A percentile compares a stretch with the other conserved stretches of the same genome.
Evolutionary conservation across 345 rosid species (phyloP).

Genomic region (Boechera stricta): DNA sequence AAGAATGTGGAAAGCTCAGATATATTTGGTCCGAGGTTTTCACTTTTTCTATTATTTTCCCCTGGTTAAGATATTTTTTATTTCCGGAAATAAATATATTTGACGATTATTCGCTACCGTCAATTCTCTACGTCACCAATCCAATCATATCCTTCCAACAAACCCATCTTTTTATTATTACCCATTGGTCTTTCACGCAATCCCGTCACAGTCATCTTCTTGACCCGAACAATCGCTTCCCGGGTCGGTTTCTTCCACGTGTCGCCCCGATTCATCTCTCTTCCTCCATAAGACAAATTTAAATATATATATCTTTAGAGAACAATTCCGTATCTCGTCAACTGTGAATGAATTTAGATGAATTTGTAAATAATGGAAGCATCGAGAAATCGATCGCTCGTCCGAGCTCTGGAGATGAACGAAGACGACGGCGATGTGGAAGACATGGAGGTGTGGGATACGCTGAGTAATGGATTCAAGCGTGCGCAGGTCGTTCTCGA

Average conservation of each 20-base stretch:
- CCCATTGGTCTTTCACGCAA: slow-evolving; percentile 26
- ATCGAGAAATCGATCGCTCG: slow-evolving; percentile 25
- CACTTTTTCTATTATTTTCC: too few species aligned
- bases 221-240: slow-evolving; percentile 12
- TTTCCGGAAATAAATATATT: not conserved
- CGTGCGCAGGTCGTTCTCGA: slow-evolving; percentile 67
- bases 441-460: slow-evolving; percentile 56
- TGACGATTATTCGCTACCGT: slow-evolving; percentile 18
- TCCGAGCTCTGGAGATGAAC: slow-evolving; percentile 29
- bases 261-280: not conserved
- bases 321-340: not conserved
- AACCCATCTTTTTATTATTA: not conserved
- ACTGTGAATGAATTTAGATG: not conserved
- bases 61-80: not conserved
- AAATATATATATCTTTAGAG: not conserved
- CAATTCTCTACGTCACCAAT: not conserved
- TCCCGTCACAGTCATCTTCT: slow-evolving; percentile 5
- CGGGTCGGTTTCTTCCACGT: slow-evolving; percentile 20
- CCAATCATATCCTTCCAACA: slow-evolving; percentile 26
- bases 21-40: slow-evolving; percentile 21
- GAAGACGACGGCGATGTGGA: slow-evolving; percentile 29
- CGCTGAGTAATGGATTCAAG: slow-evolving; percentile 51
- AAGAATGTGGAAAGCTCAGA: not conserved
- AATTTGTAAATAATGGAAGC: slow-evolving; percentile 24
- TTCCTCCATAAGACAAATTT: not conserved